Evolutionary conservation across 192 early-diverging fungal genomes (phyloP), one percentile per base, ranked within the genome.

Genomic region (Helicostylum pulchrum): DNA sequence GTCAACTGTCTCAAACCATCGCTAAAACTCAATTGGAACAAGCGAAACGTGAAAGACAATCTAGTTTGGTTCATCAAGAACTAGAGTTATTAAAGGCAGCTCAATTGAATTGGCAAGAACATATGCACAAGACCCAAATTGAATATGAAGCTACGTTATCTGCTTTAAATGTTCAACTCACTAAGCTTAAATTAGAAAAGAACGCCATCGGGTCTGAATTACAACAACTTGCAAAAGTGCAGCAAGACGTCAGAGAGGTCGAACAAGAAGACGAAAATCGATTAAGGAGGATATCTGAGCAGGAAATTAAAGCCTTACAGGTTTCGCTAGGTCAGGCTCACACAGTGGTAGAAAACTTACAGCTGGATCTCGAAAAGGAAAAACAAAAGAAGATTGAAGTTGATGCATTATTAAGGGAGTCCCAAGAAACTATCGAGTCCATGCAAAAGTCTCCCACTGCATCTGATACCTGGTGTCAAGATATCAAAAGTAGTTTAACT

Each of bases 201-300:
- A 43, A 65, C 76, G 10, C 84, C 85, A 45, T 71, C 70, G 19
- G 76, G 79, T n/a, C 78, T 79, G 43, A 88, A 89, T 53, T 81
- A 86, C 44, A 85, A 85, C n/a, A 82, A 83, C 57, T 31, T 60
- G 2, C 62, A 61, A 17, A 70, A 83, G 72, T 81, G 84, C 4
- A 83, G 78, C 32, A 81, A 76, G 11, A 42, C 4, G 50, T 15
- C 12, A 52, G 10, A 1, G 19, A 39, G 0, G 50, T 21, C 11
- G 39, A 43, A 42, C 34, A 12, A 5, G 39, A 36, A 3, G 36
- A 53, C n/a, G 61, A 39, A 39, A 49, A 21, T 12, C 30, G 30
- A 49, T 34, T 32, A 62, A 51, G 20, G 20, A 46, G 5, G 47
- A 39, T 48, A 19, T 49, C 45, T 51, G 60, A 42, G 0, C 19